Base-by-base conservation (phyloP, 768 basidiomycete genomes). In the Xerocomus brunneocitrinus region DNA sequence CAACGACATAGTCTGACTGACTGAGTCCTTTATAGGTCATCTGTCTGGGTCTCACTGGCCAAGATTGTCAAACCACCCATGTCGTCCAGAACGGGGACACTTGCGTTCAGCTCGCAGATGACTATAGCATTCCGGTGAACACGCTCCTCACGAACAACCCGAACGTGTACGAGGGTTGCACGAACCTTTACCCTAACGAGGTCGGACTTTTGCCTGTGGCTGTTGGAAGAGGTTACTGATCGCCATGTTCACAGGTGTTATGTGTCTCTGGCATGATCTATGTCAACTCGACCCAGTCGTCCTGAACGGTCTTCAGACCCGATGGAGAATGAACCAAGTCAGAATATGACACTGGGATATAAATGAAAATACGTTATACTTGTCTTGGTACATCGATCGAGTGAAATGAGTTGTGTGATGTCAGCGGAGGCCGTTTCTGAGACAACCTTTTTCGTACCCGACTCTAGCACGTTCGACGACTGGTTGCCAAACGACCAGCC, bases 101-200 rank as follows among this genome's bases (percentile, higher is more conserved):
- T 32, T 89, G 87, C 68, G 57, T 47, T 1, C 49, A 45, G 24
- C 76, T 88, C 50, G 66, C 76, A 3, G 45, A 53, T 0, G 63
- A 53, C 24, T 74, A 76, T 53, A 72, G 71, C 28, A 78, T 84
- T 54, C 61, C 75, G 45, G 55, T 73, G 57, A 72, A 58, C 36
- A 77, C 77, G 22, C 71, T 89, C 24, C 64, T 74, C 55, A 61
- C 72, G 30, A 87, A 88, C 73, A 89, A 88, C 71, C 85, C 81
- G 3, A 83, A 87, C 61, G 65, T 88, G 51, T 70, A 82, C 65
- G 51, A 57, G 8, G 59, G 32, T 7, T 84, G 83, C 69, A 66
- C 65, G 32, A 84, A 84, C 70, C 74, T 87, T 49, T 81, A 81
- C 67, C 65, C 76, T 52, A 76, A 73, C 46, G 83, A 87, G 77